Percentiles rank a stretch among this genome's conserved stretches.
These are phyloP conservation scores for Aurantiochytrium sp. DNA, from an alignment of 108 stramenopile species.

Conservation along the genomic window DNA sequence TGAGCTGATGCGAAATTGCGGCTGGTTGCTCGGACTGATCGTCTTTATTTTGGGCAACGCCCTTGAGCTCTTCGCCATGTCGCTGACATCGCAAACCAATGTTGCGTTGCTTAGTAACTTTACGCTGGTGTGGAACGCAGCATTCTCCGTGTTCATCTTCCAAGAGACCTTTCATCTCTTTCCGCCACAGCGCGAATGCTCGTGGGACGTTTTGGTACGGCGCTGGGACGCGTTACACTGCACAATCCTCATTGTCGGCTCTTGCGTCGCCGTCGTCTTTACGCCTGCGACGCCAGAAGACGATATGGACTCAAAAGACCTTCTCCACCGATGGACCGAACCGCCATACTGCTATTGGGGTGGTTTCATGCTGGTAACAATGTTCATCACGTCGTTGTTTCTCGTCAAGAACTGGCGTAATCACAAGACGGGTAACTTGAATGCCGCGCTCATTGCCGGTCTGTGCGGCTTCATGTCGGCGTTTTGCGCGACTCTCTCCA, in stretches of 20 bases:
- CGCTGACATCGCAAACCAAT: neutral
- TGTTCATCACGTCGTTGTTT: neutral
- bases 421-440: neutral
- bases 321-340: neutral
- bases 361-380: neutral
- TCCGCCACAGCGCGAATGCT: neutral
- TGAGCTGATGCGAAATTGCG: neutral
- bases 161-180: neutral
- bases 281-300: neutral
- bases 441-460: constrained; percentile 6
- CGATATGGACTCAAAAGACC: neutral
- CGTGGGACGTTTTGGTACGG: neutral
- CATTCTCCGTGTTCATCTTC: neutral
- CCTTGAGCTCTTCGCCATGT: neutral
- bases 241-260: neutral
- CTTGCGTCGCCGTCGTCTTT: neutral
- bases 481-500: neutral
- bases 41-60: neutral
- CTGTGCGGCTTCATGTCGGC: constrained; percentile 3
- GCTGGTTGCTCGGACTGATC: neutral
- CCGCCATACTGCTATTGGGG: neutral
- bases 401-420: constrained; percentile 18
- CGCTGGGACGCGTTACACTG: neutral
- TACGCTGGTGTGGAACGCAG: neutral
- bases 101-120: neutral